A percentile compares a stretch with the other conserved stretches of the same genome.
Conservation (phyloP, 768 basidiomycete species). For the Amanita rimosa region DNA sequence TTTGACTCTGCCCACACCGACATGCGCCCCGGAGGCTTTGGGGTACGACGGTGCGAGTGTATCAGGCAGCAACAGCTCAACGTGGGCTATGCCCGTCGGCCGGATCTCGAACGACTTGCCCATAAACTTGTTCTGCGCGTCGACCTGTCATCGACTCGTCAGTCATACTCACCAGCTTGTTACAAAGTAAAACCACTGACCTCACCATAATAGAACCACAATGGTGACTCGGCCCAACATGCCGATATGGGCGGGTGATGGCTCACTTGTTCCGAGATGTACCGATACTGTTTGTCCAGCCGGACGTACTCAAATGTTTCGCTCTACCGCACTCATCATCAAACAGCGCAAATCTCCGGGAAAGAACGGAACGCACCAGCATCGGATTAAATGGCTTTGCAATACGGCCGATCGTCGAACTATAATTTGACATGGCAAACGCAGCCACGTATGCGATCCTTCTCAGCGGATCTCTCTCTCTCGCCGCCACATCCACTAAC, state of each 20-base stretch:
- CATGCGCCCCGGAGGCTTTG: conserved; percentile 27
- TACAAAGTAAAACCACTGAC: conserved; percentile 21
- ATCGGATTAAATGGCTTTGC: conserved; percentile 97
- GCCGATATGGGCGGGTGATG: conserved; percentile 97
- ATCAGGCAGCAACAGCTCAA: conserved; percentile 65
- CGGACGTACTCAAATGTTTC: conserved; percentile 95
- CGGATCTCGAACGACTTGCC: conserved; percentile 95
- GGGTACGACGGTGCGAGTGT: conserved; percentile 56
- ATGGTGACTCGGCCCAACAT: conserved; percentile 86
- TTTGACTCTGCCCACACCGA: conserved; percentile 42
- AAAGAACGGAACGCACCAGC: conserved; percentile 42
- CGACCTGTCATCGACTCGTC: conserved; percentile 46
- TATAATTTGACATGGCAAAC: conserved; percentile 98
- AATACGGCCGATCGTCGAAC: conserved; percentile 90
- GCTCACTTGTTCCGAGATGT: conserved; percentile 93
- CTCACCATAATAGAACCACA: conserved; percentile 89
- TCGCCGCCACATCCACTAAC: conserved; percentile 77
- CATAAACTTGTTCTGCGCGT: conserved; percentile 95
- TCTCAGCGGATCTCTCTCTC: conserved; percentile 63
- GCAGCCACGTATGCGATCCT: conserved; percentile 90
- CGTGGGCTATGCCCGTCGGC: conserved; percentile 91
- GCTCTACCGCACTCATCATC: conserved; percentile 29
- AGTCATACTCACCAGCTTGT: neutral
- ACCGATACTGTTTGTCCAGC: conserved; percentile 81
- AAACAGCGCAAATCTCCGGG: neutral